phyloP scores from a whole-genome alignment of 73 alveolate species.

The Paramecium biaurelia region DNA sequence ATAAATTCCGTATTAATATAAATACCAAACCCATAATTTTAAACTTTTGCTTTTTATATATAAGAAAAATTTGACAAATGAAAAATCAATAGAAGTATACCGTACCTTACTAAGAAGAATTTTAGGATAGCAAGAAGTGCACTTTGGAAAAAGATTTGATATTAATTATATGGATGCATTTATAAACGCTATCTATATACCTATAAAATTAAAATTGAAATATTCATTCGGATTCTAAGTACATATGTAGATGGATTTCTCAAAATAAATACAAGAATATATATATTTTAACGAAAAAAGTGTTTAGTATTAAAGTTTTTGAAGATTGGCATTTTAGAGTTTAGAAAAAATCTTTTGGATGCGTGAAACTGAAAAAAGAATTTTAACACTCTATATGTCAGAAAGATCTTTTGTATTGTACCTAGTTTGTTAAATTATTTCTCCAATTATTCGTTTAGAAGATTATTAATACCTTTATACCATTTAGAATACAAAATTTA shows the following conservation, averaged over 20 bases:
- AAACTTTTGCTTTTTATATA: not conserved
- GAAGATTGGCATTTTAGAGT: conserved; percentile 1
- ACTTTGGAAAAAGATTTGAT: not conserved
- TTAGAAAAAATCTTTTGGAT: not conserved
- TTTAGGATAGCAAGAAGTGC: conserved; percentile 23
- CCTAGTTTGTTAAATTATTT: not conserved
- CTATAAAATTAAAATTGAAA: not conserved
- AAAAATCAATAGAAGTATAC: not conserved
- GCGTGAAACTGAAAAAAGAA: conserved; percentile 30
- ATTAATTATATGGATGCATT: conserved; percentile 8
- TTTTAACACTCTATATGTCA: not conserved
- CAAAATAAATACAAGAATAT: not conserved
- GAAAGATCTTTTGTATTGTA: not conserved
- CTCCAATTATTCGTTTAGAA: conserved; percentile 22
- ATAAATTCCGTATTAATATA: not conserved
- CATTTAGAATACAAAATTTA: not conserved
- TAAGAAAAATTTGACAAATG: not conserved
- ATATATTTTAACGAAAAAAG: not conserved
- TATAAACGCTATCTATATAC: conserved; percentile 27
- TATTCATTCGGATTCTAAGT: not conserved
- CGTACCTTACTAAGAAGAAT: not conserved
- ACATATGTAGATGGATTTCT: not conserved
- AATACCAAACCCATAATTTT: not conserved
- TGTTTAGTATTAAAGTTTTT: not conserved
- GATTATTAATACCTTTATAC: not conserved